Evolutionary conservation across 202 grass and related monocot genomes (phyloP).

Genomic region (Panicum virgatum): DNA sequence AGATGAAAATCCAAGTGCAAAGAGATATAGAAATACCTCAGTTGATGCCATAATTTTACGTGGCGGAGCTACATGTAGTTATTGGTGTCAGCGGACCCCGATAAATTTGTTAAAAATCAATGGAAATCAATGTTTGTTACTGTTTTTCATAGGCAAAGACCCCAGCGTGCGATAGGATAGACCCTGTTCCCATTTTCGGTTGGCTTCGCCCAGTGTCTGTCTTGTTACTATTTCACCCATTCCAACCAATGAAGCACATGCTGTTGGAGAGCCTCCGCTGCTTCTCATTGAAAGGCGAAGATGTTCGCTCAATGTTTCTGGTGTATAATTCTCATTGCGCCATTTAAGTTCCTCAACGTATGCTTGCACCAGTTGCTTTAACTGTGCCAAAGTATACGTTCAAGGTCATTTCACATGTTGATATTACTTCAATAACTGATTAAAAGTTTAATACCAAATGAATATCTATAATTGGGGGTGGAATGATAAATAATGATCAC

Average conservation of each 20-base stretch:
- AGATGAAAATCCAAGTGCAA: neutral
- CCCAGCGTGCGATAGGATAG: too few species aligned
- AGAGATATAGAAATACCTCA: constrained; percentile 8
- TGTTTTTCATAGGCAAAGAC: too few species aligned
- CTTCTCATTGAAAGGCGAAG: constrained; percentile 23
- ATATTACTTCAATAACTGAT: neutral
- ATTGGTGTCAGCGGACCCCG: too few species aligned
- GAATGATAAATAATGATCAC: too few species aligned
- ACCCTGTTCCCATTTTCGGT: too few species aligned
- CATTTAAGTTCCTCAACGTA: too few species aligned
- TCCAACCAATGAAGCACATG: constrained; percentile 27
- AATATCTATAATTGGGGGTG: neutral
- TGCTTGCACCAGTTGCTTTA: constrained; percentile 22
- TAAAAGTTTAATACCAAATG: neutral
- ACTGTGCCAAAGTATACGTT: neutral
- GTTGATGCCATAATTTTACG: constrained; percentile 38
- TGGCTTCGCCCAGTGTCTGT: neutral
- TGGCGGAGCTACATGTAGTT: too few species aligned
- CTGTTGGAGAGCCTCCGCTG: neutral
- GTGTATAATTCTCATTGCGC: constrained; percentile 19
- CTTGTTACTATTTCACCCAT: neutral
- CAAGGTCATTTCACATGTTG: neutral
- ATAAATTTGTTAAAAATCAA: constrained; percentile 32
- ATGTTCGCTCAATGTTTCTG: constrained; percentile 41
- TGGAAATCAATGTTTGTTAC: too few species aligned